Evolutionary conservation across 2,329 filamentous ascomycete genomes (phyloP).

Genomic region (Colletotrichum viniferum): DNA sequence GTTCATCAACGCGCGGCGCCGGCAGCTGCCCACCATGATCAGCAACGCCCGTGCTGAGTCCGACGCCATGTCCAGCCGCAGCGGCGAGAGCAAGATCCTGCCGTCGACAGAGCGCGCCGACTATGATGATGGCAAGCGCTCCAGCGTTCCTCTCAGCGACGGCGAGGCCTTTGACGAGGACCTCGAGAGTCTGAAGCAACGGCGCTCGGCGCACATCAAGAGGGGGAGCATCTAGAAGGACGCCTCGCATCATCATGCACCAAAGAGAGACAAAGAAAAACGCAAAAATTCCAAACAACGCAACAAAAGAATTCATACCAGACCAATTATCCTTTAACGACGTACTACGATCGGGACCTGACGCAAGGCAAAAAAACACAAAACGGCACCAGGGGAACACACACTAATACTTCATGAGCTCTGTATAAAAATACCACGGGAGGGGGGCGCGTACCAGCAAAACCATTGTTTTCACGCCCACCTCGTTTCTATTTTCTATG

Average conservation of each 20-base stretch:
- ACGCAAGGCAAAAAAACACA: slow-evolving; percentile 2
- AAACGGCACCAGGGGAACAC: neutral
- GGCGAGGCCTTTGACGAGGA: slow-evolving; percentile 53
- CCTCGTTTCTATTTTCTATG: neutral
- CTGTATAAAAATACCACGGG: slow-evolving; percentile 7
- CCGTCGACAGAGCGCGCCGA: slow-evolving; percentile 42
- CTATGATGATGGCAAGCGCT: slow-evolving; percentile 40
- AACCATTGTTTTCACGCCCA: neutral
- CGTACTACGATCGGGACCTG: slow-evolving; percentile 10
- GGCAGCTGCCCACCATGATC: slow-evolving; percentile 66
- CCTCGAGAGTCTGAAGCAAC: slow-evolving; percentile 36
- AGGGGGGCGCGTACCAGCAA: neutral
- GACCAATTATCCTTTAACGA: slow-evolving; percentile 17
- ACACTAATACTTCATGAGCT: slow-evolving; percentile 3
- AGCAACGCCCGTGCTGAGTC: slow-evolving; percentile 59
- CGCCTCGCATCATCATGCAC: neutral
- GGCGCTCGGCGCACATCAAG: slow-evolving; percentile 40
- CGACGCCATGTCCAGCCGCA: slow-evolving; percentile 42
- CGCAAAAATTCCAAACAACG: neutral
- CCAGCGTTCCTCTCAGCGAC: slow-evolving; percentile 48
- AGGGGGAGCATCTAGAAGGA: slow-evolving; percentile 48
- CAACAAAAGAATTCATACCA: slow-evolving; percentile 4
- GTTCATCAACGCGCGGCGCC: slow-evolving; percentile 79
- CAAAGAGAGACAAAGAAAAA: neutral
- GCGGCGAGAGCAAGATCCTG: slow-evolving; percentile 40